phyloP scores from a whole-genome alignment of 441 rosid species.

The Macaranga tanarius region DNA sequence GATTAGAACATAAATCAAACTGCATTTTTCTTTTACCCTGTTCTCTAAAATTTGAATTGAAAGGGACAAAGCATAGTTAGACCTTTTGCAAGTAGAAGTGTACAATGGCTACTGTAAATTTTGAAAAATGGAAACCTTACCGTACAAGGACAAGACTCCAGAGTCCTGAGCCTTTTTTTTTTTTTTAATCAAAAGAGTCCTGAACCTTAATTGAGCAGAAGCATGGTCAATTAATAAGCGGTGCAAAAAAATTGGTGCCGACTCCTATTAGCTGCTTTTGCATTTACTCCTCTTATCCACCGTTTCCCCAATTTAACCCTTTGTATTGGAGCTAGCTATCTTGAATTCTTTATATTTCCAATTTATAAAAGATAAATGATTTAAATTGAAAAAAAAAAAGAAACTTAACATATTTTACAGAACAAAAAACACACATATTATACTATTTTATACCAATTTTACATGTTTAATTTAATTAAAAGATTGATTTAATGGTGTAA shows the following conservation, averaged over 20 bases:
- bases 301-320: conserved; percentile 14
- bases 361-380: no score
- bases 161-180: background rate
- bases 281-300: background rate
- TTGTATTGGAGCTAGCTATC: no score
- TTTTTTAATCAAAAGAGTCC: no score
- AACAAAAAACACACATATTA: no score
- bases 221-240: background rate
- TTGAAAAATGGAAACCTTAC: background rate
- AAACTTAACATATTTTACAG: no score
- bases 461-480: no score
- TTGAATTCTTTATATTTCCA: no score
- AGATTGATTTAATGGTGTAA: no score
- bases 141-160: background rate
- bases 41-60: background rate
- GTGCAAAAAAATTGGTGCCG: background rate
- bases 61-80: background rate
- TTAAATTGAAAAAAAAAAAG: no score
- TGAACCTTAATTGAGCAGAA: no score
- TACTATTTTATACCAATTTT: no score
- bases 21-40: no score
- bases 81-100: background rate
- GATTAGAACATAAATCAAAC: background rate
- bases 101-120: background rate
- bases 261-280: background rate